These are phyloP conservation scores for Trypanosoma avium DNA, from an alignment of 208 protist species.

Conservation along the genomic window DNA sequence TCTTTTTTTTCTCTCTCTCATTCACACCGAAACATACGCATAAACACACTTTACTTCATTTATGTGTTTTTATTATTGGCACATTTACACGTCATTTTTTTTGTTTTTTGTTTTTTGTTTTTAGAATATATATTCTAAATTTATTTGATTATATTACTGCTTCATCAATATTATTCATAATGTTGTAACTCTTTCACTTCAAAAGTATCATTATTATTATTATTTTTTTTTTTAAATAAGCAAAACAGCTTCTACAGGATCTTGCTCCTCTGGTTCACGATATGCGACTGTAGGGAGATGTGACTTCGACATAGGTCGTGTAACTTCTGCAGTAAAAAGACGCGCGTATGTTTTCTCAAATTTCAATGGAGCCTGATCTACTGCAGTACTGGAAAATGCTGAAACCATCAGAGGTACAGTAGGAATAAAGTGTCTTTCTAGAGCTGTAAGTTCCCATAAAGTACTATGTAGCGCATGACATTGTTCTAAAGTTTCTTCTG, in stretches of 20 bases:
- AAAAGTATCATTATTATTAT: neutral
- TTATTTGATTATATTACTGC: too few relatives aligned
- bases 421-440: conserved; percentile 86
- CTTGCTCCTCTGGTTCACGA: conserved; percentile 39
- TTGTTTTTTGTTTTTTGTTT: too few relatives aligned
- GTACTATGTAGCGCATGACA: conserved; percentile 78
- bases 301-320: conserved; percentile 48
- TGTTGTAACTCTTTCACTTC: too few relatives aligned
- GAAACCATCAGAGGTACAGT: conserved; percentile 85
- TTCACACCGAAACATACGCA: too few relatives aligned
- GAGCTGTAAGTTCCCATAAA: conserved; percentile 86
- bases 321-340: conserved; percentile 83
- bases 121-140: too few relatives aligned
- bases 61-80: too few relatives aligned
- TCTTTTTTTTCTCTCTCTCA: too few relatives aligned
- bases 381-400: conserved; percentile 71
- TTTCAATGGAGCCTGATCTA: conserved; percentile 82
- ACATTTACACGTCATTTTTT: too few relatives aligned
- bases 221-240: conserved; percentile 29
- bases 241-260: conserved; percentile 32
- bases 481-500: conserved; percentile 32
- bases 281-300: conserved; percentile 79
- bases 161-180: too few relatives aligned
- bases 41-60: too few relatives aligned
- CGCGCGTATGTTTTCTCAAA: conserved; percentile 87